These are phyloP conservation scores for Phialophora expanda DNA, from an alignment of 2,329 filamentous ascomycete genomes.

Conservation along the genomic window DNA sequence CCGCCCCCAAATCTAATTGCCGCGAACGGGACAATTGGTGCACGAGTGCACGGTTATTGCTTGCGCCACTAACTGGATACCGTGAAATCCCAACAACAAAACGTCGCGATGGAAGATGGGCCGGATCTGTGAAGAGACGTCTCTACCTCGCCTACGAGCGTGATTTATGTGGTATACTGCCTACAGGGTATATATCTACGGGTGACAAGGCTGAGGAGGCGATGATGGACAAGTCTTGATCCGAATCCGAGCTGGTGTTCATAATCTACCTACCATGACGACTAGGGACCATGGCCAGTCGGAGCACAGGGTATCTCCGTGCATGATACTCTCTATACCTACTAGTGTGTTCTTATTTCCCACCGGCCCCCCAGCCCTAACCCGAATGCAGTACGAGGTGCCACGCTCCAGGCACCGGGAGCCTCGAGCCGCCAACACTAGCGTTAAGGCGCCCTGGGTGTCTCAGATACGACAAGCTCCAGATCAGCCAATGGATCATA, in stretches of 20 bases:
- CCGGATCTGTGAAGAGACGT: too few relatives aligned
- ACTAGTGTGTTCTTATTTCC: not conserved
- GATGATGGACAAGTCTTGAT: not conserved
- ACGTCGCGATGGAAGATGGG: too few relatives aligned
- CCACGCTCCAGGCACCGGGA: too few relatives aligned
- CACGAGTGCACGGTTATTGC: not conserved
- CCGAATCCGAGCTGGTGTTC: not conserved
- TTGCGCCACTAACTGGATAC: not conserved
- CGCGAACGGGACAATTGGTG: not conserved
- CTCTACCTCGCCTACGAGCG: too few relatives aligned
- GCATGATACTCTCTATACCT: not conserved
- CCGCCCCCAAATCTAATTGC: not conserved
- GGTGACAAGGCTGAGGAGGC: not conserved
- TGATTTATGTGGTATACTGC: too few relatives aligned
- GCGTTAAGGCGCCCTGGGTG: not conserved
- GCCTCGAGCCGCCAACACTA: not conserved
- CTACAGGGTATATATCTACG: not conserved
- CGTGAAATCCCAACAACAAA: not conserved
- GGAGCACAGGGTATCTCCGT: not conserved
- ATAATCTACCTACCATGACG: too few relatives aligned
- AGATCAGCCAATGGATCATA: not conserved
- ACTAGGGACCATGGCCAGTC: not conserved
- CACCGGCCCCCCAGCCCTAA: not conserved
- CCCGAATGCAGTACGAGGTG: not conserved
- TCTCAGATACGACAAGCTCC: conserved; percentile 5